These are phyloP conservation scores for Coffea canephora DNA, from an alignment of 257 asterid genomes.

Conservation along the genomic window DNA sequence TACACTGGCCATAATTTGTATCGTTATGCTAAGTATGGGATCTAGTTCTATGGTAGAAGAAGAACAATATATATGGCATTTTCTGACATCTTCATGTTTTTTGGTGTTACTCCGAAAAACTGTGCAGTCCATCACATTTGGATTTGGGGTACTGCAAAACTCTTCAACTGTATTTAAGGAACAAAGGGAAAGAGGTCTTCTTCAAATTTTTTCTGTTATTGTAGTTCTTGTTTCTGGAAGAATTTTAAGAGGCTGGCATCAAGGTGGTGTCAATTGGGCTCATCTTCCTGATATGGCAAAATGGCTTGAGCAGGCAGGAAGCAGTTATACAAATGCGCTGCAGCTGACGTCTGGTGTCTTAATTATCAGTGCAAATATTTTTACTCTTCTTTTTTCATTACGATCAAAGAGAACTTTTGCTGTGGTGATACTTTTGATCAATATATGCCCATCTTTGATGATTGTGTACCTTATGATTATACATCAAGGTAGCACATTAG, in stretches of 20 bases:
- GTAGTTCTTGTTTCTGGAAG: constrained; percentile 65
- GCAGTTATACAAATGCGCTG: constrained; percentile 38
- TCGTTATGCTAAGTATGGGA: constrained; percentile 71
- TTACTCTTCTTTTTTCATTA: constrained; percentile 30
- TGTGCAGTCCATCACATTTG: constrained; percentile 36
- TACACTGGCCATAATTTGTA: constrained; percentile 36
- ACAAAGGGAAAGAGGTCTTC: constrained; percentile 15
- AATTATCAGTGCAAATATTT: constrained; percentile 36
- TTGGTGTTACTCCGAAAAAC: constrained; percentile 64
- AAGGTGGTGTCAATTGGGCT: constrained; percentile 96
- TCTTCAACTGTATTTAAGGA: constrained; percentile 14
- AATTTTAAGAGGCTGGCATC: constrained; percentile 92
- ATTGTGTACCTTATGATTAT: constrained; percentile 47
- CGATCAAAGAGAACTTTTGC: constrained; percentile 31
- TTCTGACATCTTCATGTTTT: constrained; percentile 59
- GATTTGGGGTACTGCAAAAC: constrained; percentile 20
- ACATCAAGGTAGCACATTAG: constrained; percentile 35
- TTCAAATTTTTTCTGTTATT: constrained; percentile 32
- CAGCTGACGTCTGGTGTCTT: constrained; percentile 57
- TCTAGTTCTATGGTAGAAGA: constrained; percentile 97
- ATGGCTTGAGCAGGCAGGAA: constrained; percentile 63
- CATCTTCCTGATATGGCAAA: constrained; percentile 81
- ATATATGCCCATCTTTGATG: constrained; percentile 46
- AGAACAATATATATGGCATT: constrained; percentile 90
- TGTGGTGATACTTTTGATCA: constrained; percentile 38